These are phyloP conservation scores for Posidonia australis DNA, from an alignment of 106 monocot species.

Conservation along the genomic window DNA sequence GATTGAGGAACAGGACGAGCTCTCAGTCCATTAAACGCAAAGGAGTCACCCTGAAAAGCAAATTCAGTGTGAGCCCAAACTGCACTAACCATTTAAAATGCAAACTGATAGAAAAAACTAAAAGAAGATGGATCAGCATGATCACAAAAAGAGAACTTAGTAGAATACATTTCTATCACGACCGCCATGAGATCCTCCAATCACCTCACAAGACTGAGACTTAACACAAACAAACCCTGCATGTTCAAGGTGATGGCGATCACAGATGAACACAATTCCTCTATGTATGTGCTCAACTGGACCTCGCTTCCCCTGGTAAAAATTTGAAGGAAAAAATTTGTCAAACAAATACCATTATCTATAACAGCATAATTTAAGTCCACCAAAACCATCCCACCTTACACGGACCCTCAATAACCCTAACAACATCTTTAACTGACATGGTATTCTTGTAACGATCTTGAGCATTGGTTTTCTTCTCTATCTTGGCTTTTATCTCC, in stretches of 20 bases:
- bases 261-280: conserved; percentile 87
- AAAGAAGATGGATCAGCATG: too few species aligned
- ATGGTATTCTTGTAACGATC: conserved; percentile 58
- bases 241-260: conserved; percentile 95
- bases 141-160: too few species aligned
- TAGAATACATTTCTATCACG: conserved; percentile 56
- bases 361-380: background rate
- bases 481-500: conserved; percentile 90
- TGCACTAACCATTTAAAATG: conserved; percentile 1
- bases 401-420: conserved; percentile 82
- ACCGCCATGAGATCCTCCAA: conserved; percentile 59
- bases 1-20: conserved; percentile 38
- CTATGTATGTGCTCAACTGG: conserved; percentile 85
- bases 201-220: conserved; percentile 71
- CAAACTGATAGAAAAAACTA: background rate
- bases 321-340: conserved; percentile 12
- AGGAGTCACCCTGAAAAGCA: conserved; percentile 42
- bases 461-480: conserved; percentile 57
- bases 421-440: conserved; percentile 75
- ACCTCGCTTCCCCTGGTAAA: conserved; percentile 77
- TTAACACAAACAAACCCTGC: conserved; percentile 95
- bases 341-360: background rate
- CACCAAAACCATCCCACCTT: conserved; percentile 35
- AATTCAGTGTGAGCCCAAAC: background rate
- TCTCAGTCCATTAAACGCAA: conserved; percentile 47